Evolutionary conservation across 371 early-diverging fungal species (phyloP), one percentile per base, ranked within the genome.

Genomic region (Mortierella sp.): DNA sequence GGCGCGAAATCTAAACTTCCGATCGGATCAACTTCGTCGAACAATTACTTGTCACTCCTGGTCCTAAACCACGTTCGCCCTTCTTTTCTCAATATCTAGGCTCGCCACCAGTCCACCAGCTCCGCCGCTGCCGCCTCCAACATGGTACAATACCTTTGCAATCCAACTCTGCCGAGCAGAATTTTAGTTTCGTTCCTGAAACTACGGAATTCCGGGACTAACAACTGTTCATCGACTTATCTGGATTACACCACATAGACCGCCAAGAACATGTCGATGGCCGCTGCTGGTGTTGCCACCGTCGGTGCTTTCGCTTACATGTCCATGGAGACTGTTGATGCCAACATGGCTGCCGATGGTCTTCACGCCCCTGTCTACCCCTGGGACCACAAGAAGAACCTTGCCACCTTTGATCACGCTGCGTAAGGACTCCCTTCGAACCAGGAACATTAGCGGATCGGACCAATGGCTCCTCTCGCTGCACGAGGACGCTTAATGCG

Each of bases 371-470:
- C 98, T 16, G 90, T 90, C 75, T 93, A 94, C 90, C 97, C 97
- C 53, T 99, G 97, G 97, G 93, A 96, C 46, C 97, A 97, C 89
- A 92, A 92, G 74, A 92, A 91, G 73, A 91, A 92, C 82, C 90
- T 95, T 77, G 93, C 93, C 82, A 96, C 97, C 71, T 99, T 95
- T 90, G 99, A 99, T 87, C 98, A 98, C 79, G 96, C 98, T 75
- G 89, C 96, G 97, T 97, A 94, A 87, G 93, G 89, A 75, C 28
- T 26, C 13, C 1, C 24, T 10, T 10, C 21, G 2, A 9, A 34
- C 21, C 21, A 21, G 24, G 40, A 40, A 5, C 9, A 24, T 11
- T 1, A 19, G 1, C 34, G 11, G 24, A 67, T 67, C 67, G 21
- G 40, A 3, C 37, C 11, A 21, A 8, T 34, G 40, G 31, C 3